These are phyloP conservation scores for Gyrodon lividus DNA, from an alignment of 768 basidiomycete genomes.

Conservation along the genomic window DNA sequence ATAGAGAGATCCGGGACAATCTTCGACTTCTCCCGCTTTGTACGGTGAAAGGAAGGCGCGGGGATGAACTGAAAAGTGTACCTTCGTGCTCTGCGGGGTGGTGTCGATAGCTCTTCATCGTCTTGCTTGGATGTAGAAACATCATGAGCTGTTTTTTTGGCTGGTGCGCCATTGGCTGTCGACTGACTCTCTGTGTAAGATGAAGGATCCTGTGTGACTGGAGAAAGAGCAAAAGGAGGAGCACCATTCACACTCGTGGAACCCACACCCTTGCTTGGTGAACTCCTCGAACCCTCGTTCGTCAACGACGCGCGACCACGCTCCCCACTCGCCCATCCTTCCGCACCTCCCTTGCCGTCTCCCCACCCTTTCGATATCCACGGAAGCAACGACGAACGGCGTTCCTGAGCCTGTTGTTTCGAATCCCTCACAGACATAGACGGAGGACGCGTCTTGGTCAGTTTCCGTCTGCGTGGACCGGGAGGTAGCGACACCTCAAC, in stretches of 20 bases:
- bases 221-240: background rate
- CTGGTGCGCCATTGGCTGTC: background rate
- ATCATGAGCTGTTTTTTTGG: background rate
- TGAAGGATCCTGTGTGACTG: background rate
- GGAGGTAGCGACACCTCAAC: constrained; percentile 21
- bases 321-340: background rate
- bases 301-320: background rate
- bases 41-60: constrained; percentile 15
- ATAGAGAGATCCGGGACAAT: background rate
- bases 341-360: background rate
- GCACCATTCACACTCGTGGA: background rate
- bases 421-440: background rate
- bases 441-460: constrained; percentile 21
- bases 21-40: constrained; percentile 19
- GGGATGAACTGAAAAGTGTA: constrained; percentile 27
- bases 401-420: constrained; percentile 7
- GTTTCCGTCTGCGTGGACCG: constrained; percentile 15
- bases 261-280: background rate
- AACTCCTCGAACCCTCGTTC: background rate
- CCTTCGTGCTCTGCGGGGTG: constrained; percentile 16
- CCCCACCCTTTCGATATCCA: constrained; percentile 20
- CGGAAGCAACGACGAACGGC: constrained; percentile 18
- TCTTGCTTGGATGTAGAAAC: background rate
- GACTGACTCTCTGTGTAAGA: background rate
- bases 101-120: background rate